Base-by-base conservation (phyloP, 1,284 basidiomycete species). In the Cutaneotrichosporon arboriforme region DNA sequence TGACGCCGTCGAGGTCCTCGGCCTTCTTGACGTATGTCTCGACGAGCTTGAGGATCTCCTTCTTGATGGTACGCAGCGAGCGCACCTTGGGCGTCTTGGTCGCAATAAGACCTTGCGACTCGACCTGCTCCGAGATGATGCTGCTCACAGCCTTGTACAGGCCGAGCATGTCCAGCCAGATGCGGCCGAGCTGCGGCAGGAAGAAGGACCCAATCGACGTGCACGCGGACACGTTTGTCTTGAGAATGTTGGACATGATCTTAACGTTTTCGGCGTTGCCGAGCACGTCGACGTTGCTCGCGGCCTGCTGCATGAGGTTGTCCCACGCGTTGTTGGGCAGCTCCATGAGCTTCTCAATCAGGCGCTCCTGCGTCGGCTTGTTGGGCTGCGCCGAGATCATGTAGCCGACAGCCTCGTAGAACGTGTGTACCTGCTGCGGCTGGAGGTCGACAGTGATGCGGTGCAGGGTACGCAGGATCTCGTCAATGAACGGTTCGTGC, bases 371-470 rank as follows among this genome's bases (percentile, higher is more conserved):
- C 62, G 88, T 89, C 15, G 90, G 87, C 73, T 96, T 94, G 76
- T 98, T 97, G 41, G 94, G 94, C 73, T 98, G 96, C 2, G 94
- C 92, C 17, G 93, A 91, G 65, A 99, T 97, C 96, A 98, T 98
- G 78, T 97, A 92, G 18, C 96, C 96, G 46, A 97, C 88, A 8
- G 96, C 96, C 77, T 99, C 94, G 68, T 96, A 96, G 79, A 94
- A 96, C 0, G 90, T 93, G 73, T 94, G 90, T 21, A 93, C 88
- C 78, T 99, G 96, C 68, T 90, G 88, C 39, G 96, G 90, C 4
- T 89, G 89, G 17, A 99, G 79, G 72, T 98, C 96, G 46, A 92
- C 86, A 4, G 96, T 98, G 68, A 97, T 98, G 54, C 91, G 82
- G 69, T 97, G 91, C 47, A 99, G 77, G 46, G 87, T 81, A 57